Evolutionary conservation across 2,329 filamentous ascomycete species (phyloP), one percentile per base, ranked within the genome.

Genomic region (Cyanodermella asteris): DNA sequence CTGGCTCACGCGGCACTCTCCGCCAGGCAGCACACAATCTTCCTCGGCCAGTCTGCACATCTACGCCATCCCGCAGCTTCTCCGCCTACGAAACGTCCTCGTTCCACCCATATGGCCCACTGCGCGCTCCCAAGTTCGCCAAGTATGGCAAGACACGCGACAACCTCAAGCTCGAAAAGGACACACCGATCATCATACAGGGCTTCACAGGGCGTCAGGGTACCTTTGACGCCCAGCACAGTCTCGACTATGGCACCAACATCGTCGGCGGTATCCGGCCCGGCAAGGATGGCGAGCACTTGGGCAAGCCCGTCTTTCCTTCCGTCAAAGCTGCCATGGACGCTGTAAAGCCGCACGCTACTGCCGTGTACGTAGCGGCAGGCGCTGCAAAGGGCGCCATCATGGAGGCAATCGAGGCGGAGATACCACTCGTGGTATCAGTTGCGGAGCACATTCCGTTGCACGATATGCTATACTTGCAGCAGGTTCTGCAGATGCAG

Each of bases 391-490:
- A 69, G 0, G 55, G 56, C 14, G 76, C 76, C 1, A 81, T 84
- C 37, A 70, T 77, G 43, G 74, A 82, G 43, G 75, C 76, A 2
- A 75, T 81, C 26, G 73, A 72, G 44, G 74, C 74, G 0, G 73
- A 82, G 39, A 69, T 82, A 1, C 72, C 74, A 0, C 56, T 82
- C 2, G 67, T 82, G 13, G 73, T 81, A 5, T 72, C 73, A 5
- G 75, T 84, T 5, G 74, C 76, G 5, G 76, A 84, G 42, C 73
- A 81, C 42, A 72, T 82, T 17, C 76, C 76, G 0, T 50, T 80
- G 11, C 73, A 81, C 42, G 74, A 82, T 39, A 71, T 82, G 42
- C 56, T 82, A 34, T 61, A 72, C 35, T 64, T 75, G 25, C 69
- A 77, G 25, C 68, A 69, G 13, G 68, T 78, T 24, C 56, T 82